These are phyloP conservation scores for Spergularia bocconei DNA, from an alignment of 148 eudicot genomes.

Conservation along the genomic window DNA sequence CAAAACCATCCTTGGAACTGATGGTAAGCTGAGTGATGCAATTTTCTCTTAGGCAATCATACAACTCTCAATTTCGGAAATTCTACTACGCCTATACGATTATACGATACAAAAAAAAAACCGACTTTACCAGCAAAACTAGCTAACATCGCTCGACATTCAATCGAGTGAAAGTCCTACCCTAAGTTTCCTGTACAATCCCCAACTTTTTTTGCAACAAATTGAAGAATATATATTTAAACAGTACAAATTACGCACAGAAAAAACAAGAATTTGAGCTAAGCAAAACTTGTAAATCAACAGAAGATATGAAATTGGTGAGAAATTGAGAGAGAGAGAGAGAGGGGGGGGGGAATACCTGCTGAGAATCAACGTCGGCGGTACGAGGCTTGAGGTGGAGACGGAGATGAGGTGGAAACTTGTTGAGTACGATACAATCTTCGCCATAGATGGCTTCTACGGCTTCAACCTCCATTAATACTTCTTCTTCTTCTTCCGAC, in stretches of 20 bases:
- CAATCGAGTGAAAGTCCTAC: background rate
- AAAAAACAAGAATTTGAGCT: background rate
- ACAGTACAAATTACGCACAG: background rate
- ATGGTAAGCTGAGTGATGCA: too few species aligned
- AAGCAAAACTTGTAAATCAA: background rate
- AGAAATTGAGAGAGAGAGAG: background rate
- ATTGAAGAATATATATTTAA: background rate
- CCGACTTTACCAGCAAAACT: background rate
- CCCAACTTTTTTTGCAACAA: background rate
- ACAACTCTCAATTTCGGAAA: background rate
- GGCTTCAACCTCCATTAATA: constrained; percentile 61
- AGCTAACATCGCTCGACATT: background rate
- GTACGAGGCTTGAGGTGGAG: constrained; percentile 74
- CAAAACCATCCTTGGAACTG: too few species aligned
- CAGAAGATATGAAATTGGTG: too few species aligned
- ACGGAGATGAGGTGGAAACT: constrained; percentile 67
- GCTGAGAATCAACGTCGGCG: constrained; percentile 71
- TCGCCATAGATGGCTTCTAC: constrained; percentile 78
- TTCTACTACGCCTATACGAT: background rate
- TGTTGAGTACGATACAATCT: constrained; percentile 51
- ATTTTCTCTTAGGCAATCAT: too few species aligned
- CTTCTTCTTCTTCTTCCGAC: constrained; percentile 70
- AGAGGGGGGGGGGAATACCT: constrained; percentile 39
- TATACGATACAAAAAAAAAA: background rate
- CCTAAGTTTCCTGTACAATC: background rate